phyloP scores from a whole-genome alignment of 441 rosid species.

The Populus trichocarpa region DNA sequence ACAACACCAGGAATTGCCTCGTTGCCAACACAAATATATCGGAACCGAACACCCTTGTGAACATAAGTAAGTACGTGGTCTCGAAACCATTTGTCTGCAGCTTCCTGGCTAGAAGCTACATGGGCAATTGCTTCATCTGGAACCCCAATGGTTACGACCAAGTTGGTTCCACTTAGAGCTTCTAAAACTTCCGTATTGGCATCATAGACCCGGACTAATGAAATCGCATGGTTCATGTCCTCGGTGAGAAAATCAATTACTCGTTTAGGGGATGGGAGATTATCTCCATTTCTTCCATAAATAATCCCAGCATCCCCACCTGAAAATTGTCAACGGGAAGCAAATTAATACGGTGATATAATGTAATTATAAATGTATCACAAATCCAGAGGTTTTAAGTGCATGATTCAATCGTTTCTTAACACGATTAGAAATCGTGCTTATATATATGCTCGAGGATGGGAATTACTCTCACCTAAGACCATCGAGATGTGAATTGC shows the following conservation, averaged over 20 bases:
- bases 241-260: background rate
- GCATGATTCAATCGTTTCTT: background rate
- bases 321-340: background rate
- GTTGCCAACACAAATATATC: slow-evolving; percentile 12
- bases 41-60: slow-evolving; percentile 15
- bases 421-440: background rate
- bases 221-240: background rate
- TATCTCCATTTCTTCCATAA: background rate
- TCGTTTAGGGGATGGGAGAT: background rate
- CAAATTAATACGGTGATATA: background rate
- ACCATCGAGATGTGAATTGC: background rate
- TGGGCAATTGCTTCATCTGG: slow-evolving; percentile 21
- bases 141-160: slow-evolving; percentile 15
- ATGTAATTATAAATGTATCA: background rate
- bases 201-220: background rate
- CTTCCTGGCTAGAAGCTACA: slow-evolving; percentile 22
- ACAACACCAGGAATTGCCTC: slow-evolving; percentile 9
- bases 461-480: background rate
- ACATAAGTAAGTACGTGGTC: slow-evolving; percentile 4
- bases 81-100: slow-evolving; percentile 16
- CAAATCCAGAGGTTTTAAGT: background rate
- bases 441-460: background rate
- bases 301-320: background rate
- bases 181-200: background rate
- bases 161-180: slow-evolving; percentile 15